These are phyloP conservation scores for Coprinopsis strossmayeri DNA, from an alignment of 768 basidiomycete species.

Conservation along the genomic window DNA sequence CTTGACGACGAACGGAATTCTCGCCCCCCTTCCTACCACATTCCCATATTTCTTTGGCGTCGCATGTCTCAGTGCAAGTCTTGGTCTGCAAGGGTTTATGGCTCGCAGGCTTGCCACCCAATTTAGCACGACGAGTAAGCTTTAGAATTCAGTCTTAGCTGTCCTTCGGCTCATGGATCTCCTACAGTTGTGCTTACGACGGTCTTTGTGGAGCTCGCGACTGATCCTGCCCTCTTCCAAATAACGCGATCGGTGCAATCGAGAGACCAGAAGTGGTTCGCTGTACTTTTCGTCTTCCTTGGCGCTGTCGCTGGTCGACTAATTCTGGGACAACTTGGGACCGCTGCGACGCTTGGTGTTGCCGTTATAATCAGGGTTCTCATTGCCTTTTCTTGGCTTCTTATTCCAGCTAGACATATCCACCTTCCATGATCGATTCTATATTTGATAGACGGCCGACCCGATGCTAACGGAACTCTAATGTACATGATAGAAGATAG, in stretches of 20 bases:
- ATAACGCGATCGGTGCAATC: conserved; percentile 42
- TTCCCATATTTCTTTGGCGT: conserved; percentile 5
- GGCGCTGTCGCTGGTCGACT: conserved; percentile 67
- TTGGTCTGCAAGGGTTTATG: conserved; percentile 12
- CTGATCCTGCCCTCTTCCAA: conserved; percentile 70
- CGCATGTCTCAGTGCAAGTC: conserved; percentile 11
- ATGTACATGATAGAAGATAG: too few relatives aligned
- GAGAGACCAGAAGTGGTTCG: conserved; percentile 69
- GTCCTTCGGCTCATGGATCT: neutral
- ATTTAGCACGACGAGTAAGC: conserved; percentile 11
- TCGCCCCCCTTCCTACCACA: conserved; percentile 30
- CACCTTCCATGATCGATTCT: conserved; percentile 2
- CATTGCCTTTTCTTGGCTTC: conserved; percentile 58
- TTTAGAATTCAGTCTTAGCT: neutral
- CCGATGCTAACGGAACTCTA: too few relatives aligned
- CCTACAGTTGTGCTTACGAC: conserved; percentile 50
- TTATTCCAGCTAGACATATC: conserved; percentile 40
- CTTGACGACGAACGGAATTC: neutral
- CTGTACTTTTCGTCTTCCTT: conserved; percentile 57
- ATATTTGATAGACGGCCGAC: too few relatives aligned
- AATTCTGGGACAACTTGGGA: conserved; percentile 52
- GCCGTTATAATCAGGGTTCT: conserved; percentile 56
- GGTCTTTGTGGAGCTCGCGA: conserved; percentile 72
- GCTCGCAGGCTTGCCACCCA: conserved; percentile 7
- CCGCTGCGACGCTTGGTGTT: conserved; percentile 59